phyloP scores from a whole-genome alignment of 331 rosid genomes.

The Ulmus americana region DNA sequence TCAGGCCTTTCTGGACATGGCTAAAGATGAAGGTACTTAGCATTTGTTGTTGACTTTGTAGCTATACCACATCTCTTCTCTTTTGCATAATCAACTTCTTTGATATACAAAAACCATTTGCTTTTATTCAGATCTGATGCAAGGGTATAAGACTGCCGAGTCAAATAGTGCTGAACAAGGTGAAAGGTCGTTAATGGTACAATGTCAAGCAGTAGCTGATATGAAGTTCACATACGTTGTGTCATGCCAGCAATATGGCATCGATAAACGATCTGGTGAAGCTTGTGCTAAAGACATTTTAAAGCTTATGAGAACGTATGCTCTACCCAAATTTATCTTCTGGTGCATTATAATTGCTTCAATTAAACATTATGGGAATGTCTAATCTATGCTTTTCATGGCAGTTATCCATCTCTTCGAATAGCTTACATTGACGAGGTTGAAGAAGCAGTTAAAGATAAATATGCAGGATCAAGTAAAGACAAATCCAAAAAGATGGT shows the following conservation, averaged over 20 bases:
- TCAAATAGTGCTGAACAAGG: conserved; percentile 39
- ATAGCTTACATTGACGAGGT: conserved; percentile 94
- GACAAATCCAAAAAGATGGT: conserved; percentile 49
- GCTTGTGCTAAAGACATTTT: conserved; percentile 73
- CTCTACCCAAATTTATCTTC: conserved; percentile 13
- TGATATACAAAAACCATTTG: conserved; percentile 24
- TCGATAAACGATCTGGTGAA: conserved; percentile 78
- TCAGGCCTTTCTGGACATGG: conserved; percentile 97
- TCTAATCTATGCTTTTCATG: conserved; percentile 16
- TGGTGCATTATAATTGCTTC: conserved; percentile 10
- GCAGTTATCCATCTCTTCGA: conserved; percentile 88
- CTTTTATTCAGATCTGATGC: conserved; percentile 51
- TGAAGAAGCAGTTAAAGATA: conserved; percentile 65
- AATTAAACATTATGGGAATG: conserved; percentile 15
- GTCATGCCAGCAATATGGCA: conserved; percentile 85
- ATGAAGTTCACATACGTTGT: conserved; percentile 87
- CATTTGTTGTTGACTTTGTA: conserved; percentile 6
- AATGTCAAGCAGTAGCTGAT: conserved; percentile 82
- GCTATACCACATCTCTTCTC: conserved; percentile 1
- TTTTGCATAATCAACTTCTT: conserved; percentile 1
- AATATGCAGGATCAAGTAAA: conserved; percentile 34
- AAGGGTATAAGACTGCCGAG: conserved; percentile 92
- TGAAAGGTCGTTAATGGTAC: conserved; percentile 61
- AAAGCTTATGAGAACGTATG: conserved; percentile 74
- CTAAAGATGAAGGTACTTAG: conserved; percentile 63